Conservation (phyloP, 768 basidiomycete species). For the Asterophora lycoperdoides region DNA sequence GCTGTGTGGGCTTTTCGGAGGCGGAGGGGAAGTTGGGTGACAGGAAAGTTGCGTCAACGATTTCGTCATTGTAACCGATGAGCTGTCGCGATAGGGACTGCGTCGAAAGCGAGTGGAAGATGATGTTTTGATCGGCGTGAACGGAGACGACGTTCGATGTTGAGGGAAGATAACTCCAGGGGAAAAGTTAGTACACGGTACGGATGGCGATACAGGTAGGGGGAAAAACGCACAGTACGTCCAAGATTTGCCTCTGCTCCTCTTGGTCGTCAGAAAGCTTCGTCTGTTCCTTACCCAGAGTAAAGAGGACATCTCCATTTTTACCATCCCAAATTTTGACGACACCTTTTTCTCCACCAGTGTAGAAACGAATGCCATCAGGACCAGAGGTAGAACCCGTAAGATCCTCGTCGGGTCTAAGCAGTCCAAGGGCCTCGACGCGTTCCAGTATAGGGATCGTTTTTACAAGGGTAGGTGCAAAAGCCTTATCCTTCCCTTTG, state of each 20-base stretch:
- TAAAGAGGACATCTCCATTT: slow-evolving; percentile 58
- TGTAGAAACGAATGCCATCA: slow-evolving; percentile 64
- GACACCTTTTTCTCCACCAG: slow-evolving; percentile 87
- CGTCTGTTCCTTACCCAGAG: slow-evolving; percentile 49
- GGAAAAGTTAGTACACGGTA: slow-evolving; percentile 13
- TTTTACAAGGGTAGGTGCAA: slow-evolving; percentile 58
- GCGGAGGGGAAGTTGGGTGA: slow-evolving; percentile 30
- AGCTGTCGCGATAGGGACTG: slow-evolving; percentile 69
- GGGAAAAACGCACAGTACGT: slow-evolving; percentile 66
- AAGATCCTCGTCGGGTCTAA: slow-evolving; percentile 48
- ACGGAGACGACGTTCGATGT: slow-evolving; percentile 70
- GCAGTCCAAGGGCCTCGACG: slow-evolving; percentile 79
- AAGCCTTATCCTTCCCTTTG: slow-evolving; percentile 46
- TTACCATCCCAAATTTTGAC: slow-evolving; percentile 82
- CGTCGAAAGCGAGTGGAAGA: slow-evolving; percentile 79
- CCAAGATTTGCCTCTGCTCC: slow-evolving; percentile 79
- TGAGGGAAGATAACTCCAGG: slow-evolving; percentile 60
- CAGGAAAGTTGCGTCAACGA: slow-evolving; percentile 85
- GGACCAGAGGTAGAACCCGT: slow-evolving; percentile 37
- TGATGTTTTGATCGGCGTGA: slow-evolving; percentile 96
- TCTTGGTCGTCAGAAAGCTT: slow-evolving; percentile 52
- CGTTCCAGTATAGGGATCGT: slow-evolving; percentile 84
- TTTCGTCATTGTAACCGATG: slow-evolving; percentile 97
- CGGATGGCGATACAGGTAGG: background rate
- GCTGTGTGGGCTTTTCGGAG: slow-evolving; percentile 17